These are phyloP conservation scores for Thymus quinquecostatus DNA, from an alignment of 257 asterid species.

Conservation along the genomic window DNA sequence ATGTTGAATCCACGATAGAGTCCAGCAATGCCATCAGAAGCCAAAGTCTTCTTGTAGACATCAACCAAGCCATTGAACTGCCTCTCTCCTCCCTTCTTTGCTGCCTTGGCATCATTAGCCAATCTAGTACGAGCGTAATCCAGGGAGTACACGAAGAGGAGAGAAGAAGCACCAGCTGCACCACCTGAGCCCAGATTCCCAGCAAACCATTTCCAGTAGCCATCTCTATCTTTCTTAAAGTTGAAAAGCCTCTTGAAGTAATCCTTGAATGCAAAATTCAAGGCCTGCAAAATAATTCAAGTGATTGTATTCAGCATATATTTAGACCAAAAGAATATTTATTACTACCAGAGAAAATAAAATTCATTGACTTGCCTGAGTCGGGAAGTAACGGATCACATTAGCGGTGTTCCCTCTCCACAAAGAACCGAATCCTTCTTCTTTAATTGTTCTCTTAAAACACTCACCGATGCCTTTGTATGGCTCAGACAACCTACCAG, in stretches of 20 bases:
- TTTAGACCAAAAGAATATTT: not conserved
- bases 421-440: conserved; percentile 40
- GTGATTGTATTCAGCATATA: conserved; percentile 7
- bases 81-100: conserved; percentile 77
- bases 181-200: conserved; percentile 47
- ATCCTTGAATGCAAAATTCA: conserved; percentile 52
- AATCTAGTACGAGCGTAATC: conserved; percentile 51
- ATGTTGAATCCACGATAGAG: conserved; percentile 47
- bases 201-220: conserved; percentile 55
- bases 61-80: conserved; percentile 51
- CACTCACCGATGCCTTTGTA: conserved; percentile 45
- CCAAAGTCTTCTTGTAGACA: conserved; percentile 47
- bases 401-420: conserved; percentile 58
- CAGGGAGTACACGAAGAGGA: conserved; percentile 44
- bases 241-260: conserved; percentile 47
- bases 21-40: conserved; percentile 50
- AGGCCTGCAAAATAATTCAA: conserved; percentile 33
- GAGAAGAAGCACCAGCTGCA: conserved; percentile 53
- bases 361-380: conserved; percentile 38
- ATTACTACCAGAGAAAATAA: not conserved
- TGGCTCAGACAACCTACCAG: conserved; percentile 44
- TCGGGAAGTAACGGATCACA: conserved; percentile 53
- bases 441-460: conserved; percentile 38
- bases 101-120: conserved; percentile 79
- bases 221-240: conserved; percentile 52